Evolutionary conservation across 148 eudicot species (phyloP).

Genomic region (Tetragonia tetragonoides): DNA sequence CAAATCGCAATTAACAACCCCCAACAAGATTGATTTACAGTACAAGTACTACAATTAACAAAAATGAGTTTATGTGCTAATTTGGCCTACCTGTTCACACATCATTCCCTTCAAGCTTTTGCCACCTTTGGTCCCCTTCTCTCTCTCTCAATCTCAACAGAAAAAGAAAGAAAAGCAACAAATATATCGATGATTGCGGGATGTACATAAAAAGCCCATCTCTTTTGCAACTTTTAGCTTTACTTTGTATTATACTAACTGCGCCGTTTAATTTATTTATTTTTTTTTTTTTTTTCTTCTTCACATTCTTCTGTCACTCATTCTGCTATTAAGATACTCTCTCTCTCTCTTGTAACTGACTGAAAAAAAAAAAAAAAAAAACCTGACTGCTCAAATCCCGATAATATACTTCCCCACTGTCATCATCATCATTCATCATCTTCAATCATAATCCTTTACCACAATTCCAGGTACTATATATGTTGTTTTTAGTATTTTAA

Average conservation of each 20-base stretch:
- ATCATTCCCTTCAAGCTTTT: slow-evolving; percentile 23
- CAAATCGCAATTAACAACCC: no score
- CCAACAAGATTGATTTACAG: no score
- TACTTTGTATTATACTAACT: background rate
- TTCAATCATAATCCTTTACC: background rate
- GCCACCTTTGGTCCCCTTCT: slow-evolving; percentile 11
- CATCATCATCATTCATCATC: slow-evolving; percentile 20
- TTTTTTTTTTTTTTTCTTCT: no score
- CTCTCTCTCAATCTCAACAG: background rate
- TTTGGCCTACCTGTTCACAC: slow-evolving; percentile 21
- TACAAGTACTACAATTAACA: no score
- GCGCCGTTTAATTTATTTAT: no score
- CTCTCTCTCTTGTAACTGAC: background rate
- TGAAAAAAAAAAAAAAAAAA: no score
- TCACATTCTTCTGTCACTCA: no score
- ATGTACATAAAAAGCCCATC: background rate
- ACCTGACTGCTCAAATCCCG: slow-evolving; percentile 22
- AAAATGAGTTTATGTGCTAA: background rate
- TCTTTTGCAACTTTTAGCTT: slow-evolving; percentile 18
- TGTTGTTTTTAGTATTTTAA: slow-evolving; percentile 10
- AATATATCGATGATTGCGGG: slow-evolving; percentile 20
- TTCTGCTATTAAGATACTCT: background rate
- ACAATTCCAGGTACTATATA: background rate
- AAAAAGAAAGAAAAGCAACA: slow-evolving; percentile 15
- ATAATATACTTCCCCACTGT: slow-evolving; percentile 8